These are phyloP conservation scores for Cornus florida DNA, from an alignment of 148 eudicot genomes.

Conservation along the genomic window DNA sequence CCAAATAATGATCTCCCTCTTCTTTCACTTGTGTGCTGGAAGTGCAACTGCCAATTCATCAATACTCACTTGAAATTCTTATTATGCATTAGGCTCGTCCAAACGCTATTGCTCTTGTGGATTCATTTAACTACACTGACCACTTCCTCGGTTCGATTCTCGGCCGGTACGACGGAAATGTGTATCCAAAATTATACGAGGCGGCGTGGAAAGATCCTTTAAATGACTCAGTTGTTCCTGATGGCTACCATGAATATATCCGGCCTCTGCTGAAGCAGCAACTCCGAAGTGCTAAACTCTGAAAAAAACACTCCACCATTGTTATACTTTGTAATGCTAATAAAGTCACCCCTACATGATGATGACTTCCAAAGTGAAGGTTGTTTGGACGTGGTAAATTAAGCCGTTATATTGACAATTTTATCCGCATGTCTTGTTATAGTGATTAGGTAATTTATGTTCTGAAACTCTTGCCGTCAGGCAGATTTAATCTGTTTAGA, in stretches of 20 bases:
- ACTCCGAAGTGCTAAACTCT: constrained; percentile 63
- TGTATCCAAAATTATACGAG: constrained; percentile 88
- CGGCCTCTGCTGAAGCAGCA: constrained; percentile 77
- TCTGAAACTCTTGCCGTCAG: too few species aligned
- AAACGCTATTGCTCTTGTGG: constrained; percentile 86
- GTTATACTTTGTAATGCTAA: background rate
- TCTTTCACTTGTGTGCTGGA: background rate
- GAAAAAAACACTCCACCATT: background rate
- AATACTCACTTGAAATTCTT: background rate
- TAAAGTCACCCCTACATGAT: background rate
- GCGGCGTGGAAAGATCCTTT: constrained; percentile 92
- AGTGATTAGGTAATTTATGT: too few species aligned
- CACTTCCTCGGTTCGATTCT: constrained; percentile 88
- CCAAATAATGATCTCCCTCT: background rate
- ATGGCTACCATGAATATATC: constrained; percentile 75
- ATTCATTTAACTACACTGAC: constrained; percentile 88
- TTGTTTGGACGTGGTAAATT: background rate
- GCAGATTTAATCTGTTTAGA: too few species aligned
- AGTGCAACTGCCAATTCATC: background rate
- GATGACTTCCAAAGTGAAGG: background rate
- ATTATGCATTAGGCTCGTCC: constrained; percentile 65
- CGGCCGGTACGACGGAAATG: constrained; percentile 93
- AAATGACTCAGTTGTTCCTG: constrained; percentile 68
- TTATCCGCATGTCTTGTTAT: background rate
- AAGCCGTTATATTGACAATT: background rate